Base-by-base conservation (phyloP, 371 early-diverging fungal species). In the Sporodiniella umbellata region DNA sequence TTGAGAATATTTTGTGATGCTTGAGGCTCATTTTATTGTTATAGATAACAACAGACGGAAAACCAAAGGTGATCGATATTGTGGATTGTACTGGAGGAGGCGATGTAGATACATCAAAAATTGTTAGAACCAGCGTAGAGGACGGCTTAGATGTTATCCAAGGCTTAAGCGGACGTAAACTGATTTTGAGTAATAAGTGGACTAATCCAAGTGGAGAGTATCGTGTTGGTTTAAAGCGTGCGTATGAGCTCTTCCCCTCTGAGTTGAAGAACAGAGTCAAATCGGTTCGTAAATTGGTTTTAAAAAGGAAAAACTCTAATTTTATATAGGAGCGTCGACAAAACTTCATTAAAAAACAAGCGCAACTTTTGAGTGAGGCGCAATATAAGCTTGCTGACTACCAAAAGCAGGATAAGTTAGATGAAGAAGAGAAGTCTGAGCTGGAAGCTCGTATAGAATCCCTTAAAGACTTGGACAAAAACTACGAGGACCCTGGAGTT, bases 21-120 rank as follows among this genome's bases (percentile, higher is more conserved):
- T 15, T 31, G n/a, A n/a, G n/a, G n/a, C 11, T 26, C 18, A 40
- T 14, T 18, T 37, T 21, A 7, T 5, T 24, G 17, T 24, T 18
- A 44, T 61, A 85, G 72, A 71, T 82, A 8, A 95, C 95, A 5
- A 85, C 89, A 8, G 90, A 93, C 47, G 95, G 94, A 39, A 83
- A 83, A 58, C 92, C 87, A 46, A 95, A 97, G 70, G 72, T 96
- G 28, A 72, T 94, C 31, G 94, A 95, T 66, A 82, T 90, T 50
- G 84, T 97, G 35, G 98, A 96, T 74, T 95, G 96, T 75, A 92
- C 95, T 8, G 95, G 96, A 31, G 79, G 80, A 42, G 79, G 93
- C 53, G 92, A 90, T 62, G 87, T 90, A 12, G 64, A 70, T 18
- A 84, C 84, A 19, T 75, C 79, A 12, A 81, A 72, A 8, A 68